phyloP scores from a whole-genome alignment of 202 grass and related monocot species.

The Bolboschoenoplectus hybrid region DNA sequence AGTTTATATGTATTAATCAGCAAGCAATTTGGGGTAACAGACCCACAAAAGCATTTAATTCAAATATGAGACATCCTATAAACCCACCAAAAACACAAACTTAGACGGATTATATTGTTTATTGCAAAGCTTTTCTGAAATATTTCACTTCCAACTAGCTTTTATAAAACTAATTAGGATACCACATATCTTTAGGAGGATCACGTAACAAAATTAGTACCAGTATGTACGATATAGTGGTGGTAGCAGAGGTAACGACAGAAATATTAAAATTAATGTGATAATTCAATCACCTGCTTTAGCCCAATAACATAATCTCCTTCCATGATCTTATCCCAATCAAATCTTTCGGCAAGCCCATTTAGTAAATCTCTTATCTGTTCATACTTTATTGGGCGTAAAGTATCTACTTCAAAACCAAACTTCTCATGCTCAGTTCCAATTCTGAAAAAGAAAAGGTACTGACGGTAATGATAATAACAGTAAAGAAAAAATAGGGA shows the following conservation, averaged over 20 bases:
- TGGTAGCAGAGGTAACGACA: not conserved
- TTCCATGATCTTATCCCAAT: slow-evolving; percentile 95
- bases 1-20: slow-evolving; percentile 4
- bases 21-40: not conserved
- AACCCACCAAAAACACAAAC: not conserved
- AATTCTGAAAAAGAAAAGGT: slow-evolving; percentile 63
- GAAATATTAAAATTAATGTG: not conserved
- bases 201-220: not conserved
- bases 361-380: slow-evolving; percentile 86
- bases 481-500: not conserved
- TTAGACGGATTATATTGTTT: not conserved
- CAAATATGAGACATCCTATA: not conserved
- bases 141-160: slow-evolving; percentile 24
- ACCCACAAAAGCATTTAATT: not conserved
- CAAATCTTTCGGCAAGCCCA: slow-evolving; percentile 80
- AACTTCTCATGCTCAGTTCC: slow-evolving; percentile 98
- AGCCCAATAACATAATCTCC: slow-evolving; percentile 78
- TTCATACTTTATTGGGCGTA: slow-evolving; percentile 84
- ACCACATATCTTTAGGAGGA: not conserved
- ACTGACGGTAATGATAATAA: not conserved
- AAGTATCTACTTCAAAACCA: slow-evolving; percentile 83
- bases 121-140: not conserved
- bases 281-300: slow-evolving; percentile 57
- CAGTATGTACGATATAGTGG: not conserved
- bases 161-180: not conserved